Base-by-base conservation (phyloP, 208 protist species). In the Phytomonas francai region DNA sequence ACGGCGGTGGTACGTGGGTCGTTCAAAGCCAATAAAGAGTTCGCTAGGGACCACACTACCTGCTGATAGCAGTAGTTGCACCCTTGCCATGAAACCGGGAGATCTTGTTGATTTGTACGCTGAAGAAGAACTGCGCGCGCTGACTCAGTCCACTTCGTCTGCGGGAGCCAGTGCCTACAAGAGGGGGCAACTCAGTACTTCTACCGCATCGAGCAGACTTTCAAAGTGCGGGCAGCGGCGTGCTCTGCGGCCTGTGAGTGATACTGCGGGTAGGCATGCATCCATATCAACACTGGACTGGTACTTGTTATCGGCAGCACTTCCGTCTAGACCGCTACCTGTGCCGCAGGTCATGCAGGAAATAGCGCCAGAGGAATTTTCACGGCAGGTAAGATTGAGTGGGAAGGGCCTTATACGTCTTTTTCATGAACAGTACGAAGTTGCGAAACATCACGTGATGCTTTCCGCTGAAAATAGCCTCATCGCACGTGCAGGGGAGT, bases 1-100 rank as follows among this genome's bases (percentile, higher is more conserved):
- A 36, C 39, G 45, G n/a, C 79, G 85, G 29, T 91, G 85, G 85
- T 73, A 65, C 4, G 79, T 84, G 51, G 16, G 39, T 49, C 39
- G 39, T 49, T 19, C 14, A 19, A 49, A 49, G 16, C 39, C 12
- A 49, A 49, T 6, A 49, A 49, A 49, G 39, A 49, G 9, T 49
- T 12, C 12, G 39, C 7, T 12, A 30, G 27, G 16, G 39, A 16
- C 27, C 25, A 61, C 51, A 29, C 34, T 54, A 45, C 27, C 45
- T 25, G 29, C 33, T 11, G 39, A 49, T 49, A 12, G 12, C 12
- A 22, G 58, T 36, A 25, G 58, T 25, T 8, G 58, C 31, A 12
- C 58, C 12, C 29, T 34, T 36, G 6, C 60, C 16, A 34, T 39
- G 29, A 34, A 27, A 11, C 3, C 7, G 2, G 30, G 8, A 1